A percentile compares a stretch with the other conserved stretches of the same genome.
Evolutionary conservation across 345 rosid species (phyloP).

Genomic region (Gossypium mustelinum): DNA sequence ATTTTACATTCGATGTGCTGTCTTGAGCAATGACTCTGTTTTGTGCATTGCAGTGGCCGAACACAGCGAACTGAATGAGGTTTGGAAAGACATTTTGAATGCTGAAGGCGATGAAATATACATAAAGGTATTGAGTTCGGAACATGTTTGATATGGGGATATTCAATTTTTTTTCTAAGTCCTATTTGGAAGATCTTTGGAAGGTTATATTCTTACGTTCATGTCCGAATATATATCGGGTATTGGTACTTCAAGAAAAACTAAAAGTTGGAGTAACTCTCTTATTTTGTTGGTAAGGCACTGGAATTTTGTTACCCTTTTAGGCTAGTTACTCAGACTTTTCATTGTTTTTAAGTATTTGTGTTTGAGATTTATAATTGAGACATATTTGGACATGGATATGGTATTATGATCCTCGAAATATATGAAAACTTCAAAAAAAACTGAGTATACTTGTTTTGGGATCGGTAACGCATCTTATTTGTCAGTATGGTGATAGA

Average conservation of each 20-base stretch:
- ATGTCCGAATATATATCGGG: not conserved
- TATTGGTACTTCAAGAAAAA: not conserved
- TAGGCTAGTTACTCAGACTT: not conserved
- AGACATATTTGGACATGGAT: not conserved
- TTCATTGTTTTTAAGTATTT: not conserved
- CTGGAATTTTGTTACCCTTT: not conserved
- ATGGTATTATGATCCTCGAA: not conserved
- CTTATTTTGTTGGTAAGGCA: not conserved
- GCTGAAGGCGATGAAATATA: slow-evolving; percentile 98
- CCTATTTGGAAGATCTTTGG: not conserved
- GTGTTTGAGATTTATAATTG: not conserved
- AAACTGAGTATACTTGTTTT: not conserved
- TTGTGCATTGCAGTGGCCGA: slow-evolving; percentile 59
- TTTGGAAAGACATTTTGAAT: slow-evolving; percentile 88
- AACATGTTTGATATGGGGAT: not conserved
- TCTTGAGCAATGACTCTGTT: slow-evolving; percentile 4
- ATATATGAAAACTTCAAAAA: not conserved
- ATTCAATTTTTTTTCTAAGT: not conserved
- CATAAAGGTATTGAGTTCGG: slow-evolving; percentile 50
- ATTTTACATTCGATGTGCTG: not conserved
- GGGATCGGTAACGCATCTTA: not conserved
- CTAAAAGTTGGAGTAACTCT: not conserved
- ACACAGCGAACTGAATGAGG: slow-evolving; percentile 76
- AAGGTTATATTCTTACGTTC: not conserved
- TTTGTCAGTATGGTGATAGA: not conserved